Percentiles rank a stretch among this genome's conserved stretches.
Conservation (phyloP, 345 rosid genomes). For the Excoecaria agallocha region DNA sequence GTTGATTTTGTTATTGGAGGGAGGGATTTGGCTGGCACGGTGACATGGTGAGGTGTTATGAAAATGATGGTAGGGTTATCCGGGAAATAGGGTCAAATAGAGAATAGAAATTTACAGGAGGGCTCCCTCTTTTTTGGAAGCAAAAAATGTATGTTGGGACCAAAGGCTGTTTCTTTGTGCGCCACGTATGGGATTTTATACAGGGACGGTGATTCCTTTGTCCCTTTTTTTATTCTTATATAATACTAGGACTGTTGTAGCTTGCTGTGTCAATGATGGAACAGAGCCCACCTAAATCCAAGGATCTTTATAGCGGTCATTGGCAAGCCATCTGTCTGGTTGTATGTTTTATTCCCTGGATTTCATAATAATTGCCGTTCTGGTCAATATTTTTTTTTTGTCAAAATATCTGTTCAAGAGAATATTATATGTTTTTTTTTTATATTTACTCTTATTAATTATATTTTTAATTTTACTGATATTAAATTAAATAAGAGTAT, state of each 20-base stretch:
- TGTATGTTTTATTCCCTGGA: no score
- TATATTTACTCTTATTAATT: no score
- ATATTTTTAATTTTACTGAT: no score
- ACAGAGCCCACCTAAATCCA: background rate
- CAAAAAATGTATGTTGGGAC: conserved; percentile 12
- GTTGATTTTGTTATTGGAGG: background rate
- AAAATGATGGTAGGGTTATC: background rate
- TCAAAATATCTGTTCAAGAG: no score
- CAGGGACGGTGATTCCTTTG: conserved; percentile 2
- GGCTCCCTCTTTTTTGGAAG: conserved; percentile 21
- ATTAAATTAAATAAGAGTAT: no score
- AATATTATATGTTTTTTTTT: no score
- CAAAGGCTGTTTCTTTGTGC: background rate
- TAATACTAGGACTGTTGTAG: background rate
- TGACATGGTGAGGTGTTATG: background rate
- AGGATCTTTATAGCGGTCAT: background rate
- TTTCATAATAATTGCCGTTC: no score
- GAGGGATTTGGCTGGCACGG: background rate
- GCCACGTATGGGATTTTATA: conserved; percentile 14
- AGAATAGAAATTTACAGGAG: no score
- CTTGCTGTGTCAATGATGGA: background rate
- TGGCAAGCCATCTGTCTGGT: conserved; percentile 15
- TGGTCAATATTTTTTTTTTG: no score
- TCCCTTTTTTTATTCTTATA: background rate
- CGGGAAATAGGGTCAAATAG: background rate